phyloP scores from a whole-genome alignment of 257 asterid genomes.

The Linaria vulgaris region DNA sequence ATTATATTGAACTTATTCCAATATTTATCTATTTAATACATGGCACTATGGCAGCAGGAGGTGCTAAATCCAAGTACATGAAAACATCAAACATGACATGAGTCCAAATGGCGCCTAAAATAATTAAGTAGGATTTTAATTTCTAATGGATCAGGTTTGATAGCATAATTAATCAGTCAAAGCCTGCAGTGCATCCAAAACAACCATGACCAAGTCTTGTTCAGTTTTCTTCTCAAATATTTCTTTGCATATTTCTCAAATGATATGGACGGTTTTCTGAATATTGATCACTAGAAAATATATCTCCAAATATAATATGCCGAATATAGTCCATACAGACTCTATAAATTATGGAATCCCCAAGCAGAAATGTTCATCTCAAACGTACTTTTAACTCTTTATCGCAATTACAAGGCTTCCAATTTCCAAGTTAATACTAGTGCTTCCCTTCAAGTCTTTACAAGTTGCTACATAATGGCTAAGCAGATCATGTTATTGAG shows the following conservation, averaged over 20 bases:
- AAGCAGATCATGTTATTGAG: neutral
- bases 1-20: no score
- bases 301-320: neutral
- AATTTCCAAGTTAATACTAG: neutral
- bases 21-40: no score
- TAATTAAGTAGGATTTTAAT: no score
- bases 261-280: constrained; percentile 26
- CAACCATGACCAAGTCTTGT: no score
- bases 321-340: neutral
- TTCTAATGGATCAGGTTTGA: no score
- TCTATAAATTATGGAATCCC: constrained; percentile 27
- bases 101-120: neutral
- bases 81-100: no score
- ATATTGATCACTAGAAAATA: constrained; percentile 3
- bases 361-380: neutral
- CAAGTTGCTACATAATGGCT: neutral
- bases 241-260: no score
- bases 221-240: no score
- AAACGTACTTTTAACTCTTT: neutral
- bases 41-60: constrained; percentile 9
- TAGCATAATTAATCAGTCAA: no score
- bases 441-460: neutral
- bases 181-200: no score
- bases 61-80: neutral
- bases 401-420: neutral